These are phyloP conservation scores for Nicotiana rustica DNA, from an alignment of 305 asterid genomes.

Conservation along the genomic window DNA sequence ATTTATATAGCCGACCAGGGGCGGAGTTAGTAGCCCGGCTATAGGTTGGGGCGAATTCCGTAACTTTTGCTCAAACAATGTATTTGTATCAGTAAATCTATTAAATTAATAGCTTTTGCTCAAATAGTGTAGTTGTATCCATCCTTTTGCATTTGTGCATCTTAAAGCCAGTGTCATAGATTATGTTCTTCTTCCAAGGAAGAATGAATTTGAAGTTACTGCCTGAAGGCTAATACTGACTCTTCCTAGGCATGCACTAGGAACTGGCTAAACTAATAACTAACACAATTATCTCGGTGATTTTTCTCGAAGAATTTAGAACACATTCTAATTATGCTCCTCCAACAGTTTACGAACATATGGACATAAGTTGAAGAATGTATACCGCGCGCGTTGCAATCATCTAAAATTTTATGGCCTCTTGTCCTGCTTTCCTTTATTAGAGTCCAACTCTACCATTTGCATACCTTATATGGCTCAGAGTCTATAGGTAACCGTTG, in stretches of 20 bases:
- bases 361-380: not conserved
- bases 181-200: not conserved
- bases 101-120: not conserved
- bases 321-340: not conserved
- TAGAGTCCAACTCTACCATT: not conserved
- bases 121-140: too few relatives aligned
- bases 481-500: not conserved
- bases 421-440: not conserved
- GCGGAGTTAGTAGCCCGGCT: not conserved
- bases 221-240: not conserved
- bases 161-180: not conserved
- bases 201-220: slow-evolving; percentile 22
- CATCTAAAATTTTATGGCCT: not conserved
- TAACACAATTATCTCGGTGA: not conserved
- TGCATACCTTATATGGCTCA: not conserved
- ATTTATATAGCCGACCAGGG: not conserved
- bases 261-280: not conserved
- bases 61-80: not conserved
- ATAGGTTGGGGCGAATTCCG: too few relatives aligned
- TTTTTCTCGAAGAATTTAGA: not conserved
- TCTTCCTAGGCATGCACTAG: not conserved
- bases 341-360: not conserved
- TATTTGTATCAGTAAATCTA: not conserved
- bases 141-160: not conserved
- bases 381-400: not conserved